phyloP scores from a whole-genome alignment of 73 alveolate species.

The Paramecium pentaurelia region DNA sequence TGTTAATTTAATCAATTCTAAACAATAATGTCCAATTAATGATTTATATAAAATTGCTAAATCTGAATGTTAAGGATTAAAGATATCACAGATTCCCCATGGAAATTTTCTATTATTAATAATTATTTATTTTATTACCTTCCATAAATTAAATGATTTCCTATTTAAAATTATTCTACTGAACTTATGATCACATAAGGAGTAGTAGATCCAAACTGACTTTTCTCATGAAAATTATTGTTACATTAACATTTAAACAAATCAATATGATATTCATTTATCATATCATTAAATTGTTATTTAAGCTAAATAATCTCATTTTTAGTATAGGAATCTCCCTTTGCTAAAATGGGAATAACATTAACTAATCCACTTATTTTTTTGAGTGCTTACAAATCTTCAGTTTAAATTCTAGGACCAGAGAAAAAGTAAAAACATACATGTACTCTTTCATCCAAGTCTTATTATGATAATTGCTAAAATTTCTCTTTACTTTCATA shows the following conservation, averaged over 20 bases:
- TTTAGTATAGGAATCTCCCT: constrained; percentile 51
- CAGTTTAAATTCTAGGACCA: constrained; percentile 49
- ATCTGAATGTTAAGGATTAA: constrained; percentile 60
- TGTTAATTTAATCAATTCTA: constrained; percentile 22
- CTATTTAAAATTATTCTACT: constrained; percentile 47
- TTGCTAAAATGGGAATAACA: constrained; percentile 56
- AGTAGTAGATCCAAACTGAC: constrained; percentile 44
- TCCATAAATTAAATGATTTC: constrained; percentile 39
- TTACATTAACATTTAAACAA: constrained; percentile 28
- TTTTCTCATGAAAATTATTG: background rate
- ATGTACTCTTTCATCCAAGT: constrained; percentile 36
- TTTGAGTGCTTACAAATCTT: constrained; percentile 42
- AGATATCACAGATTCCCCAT: constrained; percentile 60
- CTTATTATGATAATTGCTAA: background rate
- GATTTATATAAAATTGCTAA: constrained; percentile 16
- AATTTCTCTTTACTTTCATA: background rate
- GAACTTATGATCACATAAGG: constrained; percentile 56
- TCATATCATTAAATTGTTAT: background rate
- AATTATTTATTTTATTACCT: background rate
- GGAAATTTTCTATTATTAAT: constrained; percentile 37
- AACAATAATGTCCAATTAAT: constrained; percentile 34
- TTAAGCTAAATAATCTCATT: constrained; percentile 25
- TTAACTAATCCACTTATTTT: constrained; percentile 13
- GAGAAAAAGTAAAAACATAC: constrained; percentile 57
- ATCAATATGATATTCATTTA: background rate